Percentiles rank a stretch among this genome's conserved stretches.
These are phyloP conservation scores for Lasiodiplodia gonubiensis DNA, from an alignment of 2,329 filamentous ascomycete species.

Conservation along the genomic window DNA sequence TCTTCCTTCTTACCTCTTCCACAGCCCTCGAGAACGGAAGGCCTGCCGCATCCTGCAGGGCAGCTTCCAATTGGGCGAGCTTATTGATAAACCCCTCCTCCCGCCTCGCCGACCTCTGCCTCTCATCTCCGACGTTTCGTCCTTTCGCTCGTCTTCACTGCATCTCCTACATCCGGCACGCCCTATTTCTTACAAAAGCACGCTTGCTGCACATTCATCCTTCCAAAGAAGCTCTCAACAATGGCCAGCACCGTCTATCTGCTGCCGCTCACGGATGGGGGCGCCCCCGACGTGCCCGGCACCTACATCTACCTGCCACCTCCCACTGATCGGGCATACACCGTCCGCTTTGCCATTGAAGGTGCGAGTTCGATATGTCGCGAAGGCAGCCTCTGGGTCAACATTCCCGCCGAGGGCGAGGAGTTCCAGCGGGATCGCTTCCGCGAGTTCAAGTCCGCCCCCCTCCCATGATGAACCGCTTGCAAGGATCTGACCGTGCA, in stretches of 20 bases:
- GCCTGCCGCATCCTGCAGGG: conserved; percentile 3
- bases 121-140: conserved; percentile 1
- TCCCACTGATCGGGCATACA: conserved; percentile 72
- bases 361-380: conserved; percentile 95
- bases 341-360: conserved; percentile 87
- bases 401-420: conserved; percentile 79
- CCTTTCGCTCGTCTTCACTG: conserved; percentile 9
- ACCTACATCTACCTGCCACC: conserved; percentile 92
- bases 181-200: conserved; percentile 2
- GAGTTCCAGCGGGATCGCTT: conserved; percentile 81
- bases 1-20: neutral
- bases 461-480: conserved; percentile 27
- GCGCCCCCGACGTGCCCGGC: conserved; percentile 85
- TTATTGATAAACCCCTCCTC: conserved; percentile 12
- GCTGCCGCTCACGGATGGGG: conserved; percentile 88
- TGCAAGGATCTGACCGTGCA: conserved; percentile 13
- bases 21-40: conserved; percentile 8
- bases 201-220: neutral
- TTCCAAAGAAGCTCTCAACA: conserved; percentile 9
- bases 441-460: conserved; percentile 82
- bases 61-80: conserved; percentile 22
- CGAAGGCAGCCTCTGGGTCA: conserved; percentile 94
- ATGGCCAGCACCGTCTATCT: conserved; percentile 67
- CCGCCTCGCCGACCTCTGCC: neutral
- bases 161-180: neutral